Evolutionary conservation across 1,139 yeast species (phyloP).

Genomic region (Yamadazyma dushanensis): DNA sequence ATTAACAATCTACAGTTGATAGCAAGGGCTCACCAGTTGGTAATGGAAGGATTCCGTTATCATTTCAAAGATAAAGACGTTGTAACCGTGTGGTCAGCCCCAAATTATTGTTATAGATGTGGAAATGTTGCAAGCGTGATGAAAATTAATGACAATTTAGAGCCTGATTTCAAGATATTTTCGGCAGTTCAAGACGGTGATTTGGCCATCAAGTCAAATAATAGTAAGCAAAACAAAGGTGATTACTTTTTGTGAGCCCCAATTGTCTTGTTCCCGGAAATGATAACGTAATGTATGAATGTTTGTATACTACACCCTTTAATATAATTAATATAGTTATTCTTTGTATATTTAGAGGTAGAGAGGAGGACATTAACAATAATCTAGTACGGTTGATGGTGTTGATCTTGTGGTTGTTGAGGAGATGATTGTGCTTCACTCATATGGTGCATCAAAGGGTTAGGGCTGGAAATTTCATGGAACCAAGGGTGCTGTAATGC

Average conservation of each 20-base stretch:
- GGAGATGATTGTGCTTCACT: conserved; percentile 42
- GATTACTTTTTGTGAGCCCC: conserved; percentile 68
- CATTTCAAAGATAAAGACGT: conserved; percentile 94
- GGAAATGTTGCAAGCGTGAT: conserved; percentile 98
- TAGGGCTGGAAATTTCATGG: conserved; percentile 63
- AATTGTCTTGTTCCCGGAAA: too few relatives aligned
- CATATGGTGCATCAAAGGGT: conserved; percentile 35
- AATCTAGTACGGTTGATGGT: conserved; percentile 3
- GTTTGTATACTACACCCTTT: conserved; percentile 17
- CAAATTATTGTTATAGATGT: conserved; percentile 95
- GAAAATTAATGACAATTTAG: conserved; percentile 86
- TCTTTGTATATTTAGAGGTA: neutral
- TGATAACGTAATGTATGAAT: conserved; percentile 14
- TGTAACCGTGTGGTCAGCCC: conserved; percentile 98
- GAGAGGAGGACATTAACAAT: neutral
- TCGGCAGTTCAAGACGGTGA: conserved; percentile 95
- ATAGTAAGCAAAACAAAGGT: conserved; percentile 73
- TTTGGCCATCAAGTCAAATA: conserved; percentile 63
- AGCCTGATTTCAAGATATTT: conserved; percentile 89
- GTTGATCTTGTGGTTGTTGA: conserved; percentile 24
- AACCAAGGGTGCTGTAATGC: conserved; percentile 97
- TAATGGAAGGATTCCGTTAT: conserved; percentile 96
- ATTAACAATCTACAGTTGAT: conserved; percentile 83
- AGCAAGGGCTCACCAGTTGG: conserved; percentile 97
- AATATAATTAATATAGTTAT: conserved; percentile 10